These are phyloP conservation scores for Fusarium hostae DNA, from an alignment of 2,329 filamentous ascomycete genomes.

Conservation along the genomic window DNA sequence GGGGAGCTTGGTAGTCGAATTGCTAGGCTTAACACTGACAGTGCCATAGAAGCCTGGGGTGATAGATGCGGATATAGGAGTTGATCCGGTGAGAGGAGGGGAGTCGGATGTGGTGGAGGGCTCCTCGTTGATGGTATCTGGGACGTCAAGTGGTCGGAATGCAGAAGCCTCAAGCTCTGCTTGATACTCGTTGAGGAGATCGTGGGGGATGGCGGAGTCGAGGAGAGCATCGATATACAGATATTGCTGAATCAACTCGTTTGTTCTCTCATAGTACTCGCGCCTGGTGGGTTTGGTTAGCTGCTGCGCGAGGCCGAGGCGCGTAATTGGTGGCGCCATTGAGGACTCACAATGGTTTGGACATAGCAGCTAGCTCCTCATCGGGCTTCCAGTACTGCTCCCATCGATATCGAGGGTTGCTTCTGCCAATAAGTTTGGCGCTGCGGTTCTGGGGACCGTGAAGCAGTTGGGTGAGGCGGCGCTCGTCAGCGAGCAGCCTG, in stretches of 20 bases:
- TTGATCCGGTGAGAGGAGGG: conserved; percentile 43
- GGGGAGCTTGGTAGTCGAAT: conserved; percentile 54
- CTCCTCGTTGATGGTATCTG: conserved; percentile 82
- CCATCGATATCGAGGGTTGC: conserved; percentile 87
- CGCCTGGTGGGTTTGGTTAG: conserved; percentile 59
- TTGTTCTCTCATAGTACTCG: conserved; percentile 88
- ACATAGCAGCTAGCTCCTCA: conserved; percentile 76
- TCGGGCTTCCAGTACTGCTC: conserved; percentile 87
- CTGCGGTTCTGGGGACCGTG: conserved; percentile 80
- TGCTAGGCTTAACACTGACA: conserved; percentile 45
- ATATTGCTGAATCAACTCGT: conserved; percentile 90
- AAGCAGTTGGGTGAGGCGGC: conserved; percentile 68
- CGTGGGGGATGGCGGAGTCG: conserved; percentile 91
- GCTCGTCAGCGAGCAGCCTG: conserved; percentile 63
- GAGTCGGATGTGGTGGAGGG: conserved; percentile 49
- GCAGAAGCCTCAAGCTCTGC: conserved; percentile 67
- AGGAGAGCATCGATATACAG: conserved; percentile 91
- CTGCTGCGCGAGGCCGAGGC: background rate
- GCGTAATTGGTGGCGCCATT: background rate
- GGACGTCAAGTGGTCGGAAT: conserved; percentile 68
- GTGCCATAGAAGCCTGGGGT: conserved; percentile 47
- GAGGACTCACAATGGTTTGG: conserved; percentile 70
- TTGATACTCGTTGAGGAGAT: conserved; percentile 88
- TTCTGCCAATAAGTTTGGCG: conserved; percentile 88
- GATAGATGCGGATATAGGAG: conserved; percentile 31